These are phyloP conservation scores for Cryptosporidium meleagridis DNA, from an alignment of 169 alveolate genomes.

Conservation along the genomic window DNA sequence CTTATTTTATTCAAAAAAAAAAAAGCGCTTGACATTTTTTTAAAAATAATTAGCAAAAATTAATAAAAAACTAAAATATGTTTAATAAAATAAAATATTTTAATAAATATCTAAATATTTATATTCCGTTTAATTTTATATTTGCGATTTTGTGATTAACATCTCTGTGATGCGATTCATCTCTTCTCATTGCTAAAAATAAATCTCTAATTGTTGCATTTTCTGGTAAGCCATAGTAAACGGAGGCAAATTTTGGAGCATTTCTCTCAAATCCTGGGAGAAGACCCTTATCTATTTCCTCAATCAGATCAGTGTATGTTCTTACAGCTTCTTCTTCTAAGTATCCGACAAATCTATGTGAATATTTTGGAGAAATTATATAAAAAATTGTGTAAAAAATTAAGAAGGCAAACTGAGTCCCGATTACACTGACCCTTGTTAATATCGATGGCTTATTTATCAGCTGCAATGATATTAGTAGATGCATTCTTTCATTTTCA, in stretches of 20 bases:
- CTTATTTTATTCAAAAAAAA: background rate
- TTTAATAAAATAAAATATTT: background rate
- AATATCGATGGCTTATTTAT: constrained; percentile 74
- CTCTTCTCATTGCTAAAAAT: constrained; percentile 81
- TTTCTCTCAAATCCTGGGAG: constrained; percentile 53
- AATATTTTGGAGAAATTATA: constrained; percentile 79
- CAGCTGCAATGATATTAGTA: constrained; percentile 76
- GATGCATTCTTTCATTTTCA: constrained; percentile 84
- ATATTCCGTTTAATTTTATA: background rate
- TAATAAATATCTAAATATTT: background rate
- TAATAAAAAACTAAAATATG: background rate
- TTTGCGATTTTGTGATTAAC: constrained; percentile 27
- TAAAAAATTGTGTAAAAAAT: constrained; percentile 78
- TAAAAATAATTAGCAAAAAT: background rate
- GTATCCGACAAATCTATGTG: constrained; percentile 84
- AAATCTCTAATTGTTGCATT: constrained; percentile 82
- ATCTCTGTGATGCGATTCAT: constrained; percentile 84
- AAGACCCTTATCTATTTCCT: constrained; percentile 74
- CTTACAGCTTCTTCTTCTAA: constrained; percentile 84
- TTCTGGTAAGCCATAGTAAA: constrained; percentile 78
- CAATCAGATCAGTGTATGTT: constrained; percentile 79
- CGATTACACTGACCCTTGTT: constrained; percentile 77
- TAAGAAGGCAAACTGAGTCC: constrained; percentile 80
- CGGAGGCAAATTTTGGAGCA: constrained; percentile 78
- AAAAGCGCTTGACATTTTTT: background rate